phyloP scores from a whole-genome alignment of 83 land plant genomes.

The Picea abies region DNA sequence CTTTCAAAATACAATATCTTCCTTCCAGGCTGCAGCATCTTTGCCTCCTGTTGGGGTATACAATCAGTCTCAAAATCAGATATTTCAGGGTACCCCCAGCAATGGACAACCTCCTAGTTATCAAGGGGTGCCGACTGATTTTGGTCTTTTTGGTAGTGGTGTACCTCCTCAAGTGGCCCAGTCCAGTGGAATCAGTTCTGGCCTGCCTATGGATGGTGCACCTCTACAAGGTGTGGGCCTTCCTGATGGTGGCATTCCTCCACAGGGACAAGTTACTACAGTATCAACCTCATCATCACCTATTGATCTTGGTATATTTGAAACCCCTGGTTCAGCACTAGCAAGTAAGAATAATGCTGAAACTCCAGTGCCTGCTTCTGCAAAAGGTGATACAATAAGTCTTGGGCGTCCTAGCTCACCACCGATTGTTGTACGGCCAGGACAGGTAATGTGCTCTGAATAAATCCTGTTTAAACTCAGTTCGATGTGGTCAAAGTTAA shows the following conservation, averaged over 20 bases:
- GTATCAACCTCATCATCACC: constrained; percentile 37
- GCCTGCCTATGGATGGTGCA: neutral
- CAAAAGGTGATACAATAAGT: constrained; percentile 25
- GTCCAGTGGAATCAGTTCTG: constrained; percentile 13
- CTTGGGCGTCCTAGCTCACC: constrained; percentile 33
- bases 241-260: constrained; percentile 93
- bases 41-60: constrained; percentile 56
- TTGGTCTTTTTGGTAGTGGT: constrained; percentile 60
- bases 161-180: constrained; percentile 53
- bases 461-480: neutral
- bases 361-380: constrained; percentile 26
- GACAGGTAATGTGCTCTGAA: constrained; percentile 55
- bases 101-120: constrained; percentile 29
- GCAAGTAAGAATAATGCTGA: constrained; percentile 4
- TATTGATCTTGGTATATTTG: constrained; percentile 70
- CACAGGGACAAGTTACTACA: constrained; percentile 30
- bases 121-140: constrained; percentile 23
- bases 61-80: constrained; percentile 34
- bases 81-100: constrained; percentile 25
- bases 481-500: constrained; percentile 5
- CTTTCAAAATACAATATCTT: constrained; percentile 83
- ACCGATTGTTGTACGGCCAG: constrained; percentile 69
- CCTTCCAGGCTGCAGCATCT: constrained; percentile 67
- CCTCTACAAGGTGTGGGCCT: constrained; percentile 47
- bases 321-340: constrained; percentile 6